Evolutionary conservation across 1,139 yeast genomes (phyloP).

Genomic region (Nadsonia starkeyi-henricii): DNA sequence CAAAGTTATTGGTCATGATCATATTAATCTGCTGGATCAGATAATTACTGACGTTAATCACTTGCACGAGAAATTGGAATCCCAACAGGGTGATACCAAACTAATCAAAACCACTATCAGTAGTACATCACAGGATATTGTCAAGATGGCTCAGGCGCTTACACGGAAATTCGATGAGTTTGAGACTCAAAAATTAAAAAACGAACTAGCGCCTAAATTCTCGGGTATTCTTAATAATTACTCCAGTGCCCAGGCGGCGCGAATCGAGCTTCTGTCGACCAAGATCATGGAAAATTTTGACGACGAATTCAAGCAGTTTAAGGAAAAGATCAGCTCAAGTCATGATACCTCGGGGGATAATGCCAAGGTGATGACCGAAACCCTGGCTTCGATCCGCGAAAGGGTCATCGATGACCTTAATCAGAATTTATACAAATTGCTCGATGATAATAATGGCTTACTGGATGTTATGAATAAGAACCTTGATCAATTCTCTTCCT

Average conservation of each 20-base stretch:
- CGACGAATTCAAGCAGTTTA: not conserved
- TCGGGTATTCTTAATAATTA: not conserved
- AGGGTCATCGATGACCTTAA: not conserved
- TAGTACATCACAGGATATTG: not conserved
- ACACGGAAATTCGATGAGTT: not conserved
- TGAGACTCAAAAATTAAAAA: not conserved
- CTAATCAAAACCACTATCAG: not conserved
- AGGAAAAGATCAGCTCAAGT: not conserved
- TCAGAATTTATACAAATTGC: not conserved
- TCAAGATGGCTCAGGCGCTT: not conserved
- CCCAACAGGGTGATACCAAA: not conserved
- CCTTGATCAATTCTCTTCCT: not conserved
- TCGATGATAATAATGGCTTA: not conserved
- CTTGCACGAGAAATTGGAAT: conserved; percentile 12
- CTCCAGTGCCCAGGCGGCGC: not conserved
- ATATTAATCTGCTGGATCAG: conserved; percentile 17
- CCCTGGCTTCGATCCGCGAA: not conserved
- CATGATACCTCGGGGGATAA: not conserved
- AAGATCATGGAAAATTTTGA: not conserved
- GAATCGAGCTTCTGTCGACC: not conserved
- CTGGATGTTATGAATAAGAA: not conserved
- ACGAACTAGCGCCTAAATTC: not conserved
- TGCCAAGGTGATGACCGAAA: not conserved
- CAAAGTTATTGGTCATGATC: conserved; percentile 15
- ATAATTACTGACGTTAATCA: conserved; percentile 16